Percentiles rank a stretch among this genome's conserved stretches.
phyloP scores from a whole-genome alignment of 495 filamentous ascomycete genomes.

The Talaromyces trachyspermus region DNA sequence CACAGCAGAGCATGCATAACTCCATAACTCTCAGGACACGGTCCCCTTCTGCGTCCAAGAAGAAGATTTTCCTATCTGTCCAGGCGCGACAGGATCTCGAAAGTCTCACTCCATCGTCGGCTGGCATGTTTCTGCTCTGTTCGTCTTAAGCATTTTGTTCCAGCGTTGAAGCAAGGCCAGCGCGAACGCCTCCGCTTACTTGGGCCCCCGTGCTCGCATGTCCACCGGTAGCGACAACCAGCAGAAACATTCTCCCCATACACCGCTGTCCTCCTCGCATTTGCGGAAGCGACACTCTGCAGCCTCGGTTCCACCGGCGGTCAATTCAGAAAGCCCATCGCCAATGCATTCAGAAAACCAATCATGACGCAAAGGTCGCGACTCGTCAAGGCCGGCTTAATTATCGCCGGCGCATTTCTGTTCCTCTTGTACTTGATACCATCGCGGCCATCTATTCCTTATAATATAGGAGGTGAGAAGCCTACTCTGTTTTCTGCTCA shows the following conservation, averaged over 20 bases:
- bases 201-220: constrained; percentile 34
- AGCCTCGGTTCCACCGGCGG: not conserved
- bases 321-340: not conserved
- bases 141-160: not conserved
- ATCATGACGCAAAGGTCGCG: constrained; percentile 67
- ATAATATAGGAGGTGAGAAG: constrained; percentile 33
- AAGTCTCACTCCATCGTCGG: not conserved
- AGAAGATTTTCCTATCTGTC: too few species aligned
- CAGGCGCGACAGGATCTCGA: not conserved
- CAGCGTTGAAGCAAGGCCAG: not conserved
- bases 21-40: too few species aligned
- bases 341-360: constrained; percentile 14
- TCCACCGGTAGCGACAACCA: constrained; percentile 39
- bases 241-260: constrained; percentile 11
- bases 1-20: too few species aligned
- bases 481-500: not conserved
- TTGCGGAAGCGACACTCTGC: constrained; percentile 5
- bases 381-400: constrained; percentile 74
- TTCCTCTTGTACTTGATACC: constrained; percentile 71
- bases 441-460: constrained; percentile 28
- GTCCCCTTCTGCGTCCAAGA: too few species aligned
- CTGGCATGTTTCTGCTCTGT: not conserved
- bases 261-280: constrained; percentile 9
- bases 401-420: constrained; percentile 66
- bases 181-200: not conserved